Base-by-base conservation (phyloP, 768 basidiomycete genomes). In the Trametes gibbosa region DNA sequence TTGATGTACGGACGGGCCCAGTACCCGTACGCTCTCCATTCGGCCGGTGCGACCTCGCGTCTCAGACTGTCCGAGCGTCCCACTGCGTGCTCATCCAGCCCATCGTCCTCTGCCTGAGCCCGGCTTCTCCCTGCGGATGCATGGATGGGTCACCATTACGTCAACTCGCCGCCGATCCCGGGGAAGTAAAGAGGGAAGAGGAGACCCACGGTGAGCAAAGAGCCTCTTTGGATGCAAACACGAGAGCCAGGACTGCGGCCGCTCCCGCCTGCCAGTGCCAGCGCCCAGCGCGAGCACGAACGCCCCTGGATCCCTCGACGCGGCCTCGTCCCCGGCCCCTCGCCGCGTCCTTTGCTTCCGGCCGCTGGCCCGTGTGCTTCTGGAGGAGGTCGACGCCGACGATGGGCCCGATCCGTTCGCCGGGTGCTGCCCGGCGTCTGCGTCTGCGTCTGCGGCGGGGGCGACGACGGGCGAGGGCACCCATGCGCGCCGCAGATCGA, bases 21-120 rank as follows among this genome's bases (percentile, higher is more conserved):
- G 53, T 81, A 79, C 0, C 79, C 83, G 66, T 79, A 84, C 39
- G 77, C 77, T 63, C 81, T 80, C 81, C 82, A 85, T 39, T 81
- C 82, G 5, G 68, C 63, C 1, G 71, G 67, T 12, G 71, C 65
- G 23, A 72, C 48, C n/a, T 47, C 52, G 41, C 52, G 59, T 56
- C 50, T 55, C 29, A 12, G 49, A 41, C 34, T 2, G 29, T 17
- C 23, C 14, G 53, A 45, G 47, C 43, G 17, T 17, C 56, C 45
- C 10, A 56, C 50, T 41, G 41, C 34, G 5, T 56, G 21, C 14
- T n/a, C 57, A 9, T n/a, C 32, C 13, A 43, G 34, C 37, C 34
- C 58, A 24, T 32, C 50, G 32, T 46, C 50, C 24, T 19, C 35
- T 24, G 29, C 29, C 16, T 12, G 8, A 16, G 12, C 43, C 41